Evolutionary conservation across 2,329 filamentous ascomycete genomes (phyloP).

Genomic region (Balansia obtecta): DNA sequence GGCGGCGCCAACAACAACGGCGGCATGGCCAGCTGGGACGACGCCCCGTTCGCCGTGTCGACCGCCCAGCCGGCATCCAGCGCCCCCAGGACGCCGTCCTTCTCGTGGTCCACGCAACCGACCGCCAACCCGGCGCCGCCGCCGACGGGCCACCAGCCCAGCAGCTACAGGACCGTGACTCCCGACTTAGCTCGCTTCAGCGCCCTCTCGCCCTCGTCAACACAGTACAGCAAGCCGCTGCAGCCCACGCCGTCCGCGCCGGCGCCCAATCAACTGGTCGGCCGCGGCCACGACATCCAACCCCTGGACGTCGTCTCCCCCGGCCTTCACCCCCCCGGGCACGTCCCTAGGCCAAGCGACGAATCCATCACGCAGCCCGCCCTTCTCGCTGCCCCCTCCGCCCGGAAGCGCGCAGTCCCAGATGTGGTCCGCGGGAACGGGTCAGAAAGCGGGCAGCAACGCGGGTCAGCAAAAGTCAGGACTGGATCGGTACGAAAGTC

Average conservation of each 20-base stretch:
- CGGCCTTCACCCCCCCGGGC: no score
- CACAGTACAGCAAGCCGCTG: constrained; percentile 51
- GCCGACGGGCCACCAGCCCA: constrained; percentile 12
- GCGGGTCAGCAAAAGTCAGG: constrained; percentile 32
- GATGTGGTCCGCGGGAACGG: background rate
- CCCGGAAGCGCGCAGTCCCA: constrained; percentile 21
- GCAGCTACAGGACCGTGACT: constrained; percentile 43
- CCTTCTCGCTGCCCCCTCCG: constrained; percentile 47
- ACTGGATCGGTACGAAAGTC: constrained; percentile 56
- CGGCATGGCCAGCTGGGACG: constrained; percentile 37
- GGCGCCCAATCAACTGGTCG: constrained; percentile 37
- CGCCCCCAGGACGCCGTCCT: constrained; percentile 35
- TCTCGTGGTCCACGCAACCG: constrained; percentile 52
- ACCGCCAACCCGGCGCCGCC: constrained; percentile 23
- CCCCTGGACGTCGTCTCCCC: constrained; percentile 33
- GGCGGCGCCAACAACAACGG: constrained; percentile 31
- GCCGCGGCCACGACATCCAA: constrained; percentile 27
- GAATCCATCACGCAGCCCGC: constrained; percentile 23
- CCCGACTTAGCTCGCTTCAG: constrained; percentile 45
- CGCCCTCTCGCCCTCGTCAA: constrained; percentile 43
- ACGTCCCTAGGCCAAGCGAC: constrained; percentile 31
- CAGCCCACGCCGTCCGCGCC: constrained; percentile 27
- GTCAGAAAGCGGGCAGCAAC: background rate
- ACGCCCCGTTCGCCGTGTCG: constrained; percentile 21
- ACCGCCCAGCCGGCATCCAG: constrained; percentile 21